Conservation (phyloP, 2,329 filamentous ascomycete genomes). For the Alternaria viburni region DNA sequence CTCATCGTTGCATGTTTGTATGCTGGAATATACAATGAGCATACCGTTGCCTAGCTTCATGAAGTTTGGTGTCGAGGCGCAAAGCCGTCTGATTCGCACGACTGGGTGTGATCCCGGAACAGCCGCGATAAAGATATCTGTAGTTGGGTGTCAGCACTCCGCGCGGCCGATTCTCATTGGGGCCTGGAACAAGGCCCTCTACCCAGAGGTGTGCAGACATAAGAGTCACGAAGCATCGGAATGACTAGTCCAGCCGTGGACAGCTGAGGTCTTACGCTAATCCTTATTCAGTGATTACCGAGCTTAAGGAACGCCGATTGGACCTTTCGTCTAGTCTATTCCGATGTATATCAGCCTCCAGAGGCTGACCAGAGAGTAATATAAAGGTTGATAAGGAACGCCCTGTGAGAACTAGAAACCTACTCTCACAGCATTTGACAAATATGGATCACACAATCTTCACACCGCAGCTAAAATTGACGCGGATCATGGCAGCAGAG, state of each 20-base stretch:
- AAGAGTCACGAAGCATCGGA: constrained; percentile 6
- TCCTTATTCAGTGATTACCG: constrained; percentile 4
- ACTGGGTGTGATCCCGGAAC: neutral
- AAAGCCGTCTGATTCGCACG: neutral
- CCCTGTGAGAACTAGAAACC: neutral
- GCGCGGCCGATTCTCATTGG: neutral
- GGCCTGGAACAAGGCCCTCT: neutral
- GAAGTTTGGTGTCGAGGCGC: neutral
- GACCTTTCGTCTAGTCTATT: neutral
- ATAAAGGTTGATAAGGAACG: neutral
- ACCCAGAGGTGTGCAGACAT: neutral
- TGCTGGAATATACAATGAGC: neutral
- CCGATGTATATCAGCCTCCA: constrained; percentile 4
- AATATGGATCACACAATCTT: constrained; percentile 35
- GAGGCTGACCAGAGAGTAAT: neutral
- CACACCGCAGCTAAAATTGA: constrained; percentile 42
- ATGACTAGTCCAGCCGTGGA: neutral
- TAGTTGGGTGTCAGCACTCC: neutral
- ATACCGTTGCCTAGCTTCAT: neutral
- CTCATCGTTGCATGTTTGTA: neutral
- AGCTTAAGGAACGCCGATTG: constrained; percentile 14
- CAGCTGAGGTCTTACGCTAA: neutral
- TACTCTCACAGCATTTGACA: neutral
- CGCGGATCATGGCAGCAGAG: constrained; percentile 35
- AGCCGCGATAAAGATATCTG: neutral